These are phyloP conservation scores for Aspergillus carbonarius DNA, from an alignment of 2,329 filamentous ascomycete species.

Conservation along the genomic window DNA sequence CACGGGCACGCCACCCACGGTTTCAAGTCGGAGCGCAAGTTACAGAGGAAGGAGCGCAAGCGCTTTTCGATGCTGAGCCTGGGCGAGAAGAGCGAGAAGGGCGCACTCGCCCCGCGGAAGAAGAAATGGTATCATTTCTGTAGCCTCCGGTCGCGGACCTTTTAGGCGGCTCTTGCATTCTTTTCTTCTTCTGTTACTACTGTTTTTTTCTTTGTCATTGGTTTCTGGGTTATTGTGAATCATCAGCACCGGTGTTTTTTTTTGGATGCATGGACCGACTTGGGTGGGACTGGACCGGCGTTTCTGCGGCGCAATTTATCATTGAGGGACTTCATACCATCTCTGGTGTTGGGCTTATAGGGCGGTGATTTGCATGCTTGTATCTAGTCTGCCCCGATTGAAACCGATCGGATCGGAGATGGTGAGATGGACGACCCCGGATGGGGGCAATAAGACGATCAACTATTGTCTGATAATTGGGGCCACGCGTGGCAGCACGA, in stretches of 20 bases:
- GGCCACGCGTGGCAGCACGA: too few species aligned
- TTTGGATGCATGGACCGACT: neutral
- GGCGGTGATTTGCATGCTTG: neutral
- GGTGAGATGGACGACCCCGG: neutral
- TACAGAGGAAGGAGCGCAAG: conserved; percentile 20
- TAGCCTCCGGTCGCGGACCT: conserved; percentile 22
- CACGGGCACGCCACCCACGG: conserved; percentile 33
- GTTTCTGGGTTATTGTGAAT: neutral
- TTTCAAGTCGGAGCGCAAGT: conserved; percentile 34
- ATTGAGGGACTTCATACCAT: neutral
- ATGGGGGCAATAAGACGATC: neutral
- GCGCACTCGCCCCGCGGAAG: conserved; percentile 22
- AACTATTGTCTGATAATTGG: conserved; percentile 3
- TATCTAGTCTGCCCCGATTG: neutral
- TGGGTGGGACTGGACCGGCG: neutral
- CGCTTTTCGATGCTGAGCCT: conserved; percentile 4
- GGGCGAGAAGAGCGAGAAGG: conserved; percentile 24
- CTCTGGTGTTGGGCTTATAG: neutral
- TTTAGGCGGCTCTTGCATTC: conserved; percentile 5
- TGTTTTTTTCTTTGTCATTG: conserved; percentile 5
- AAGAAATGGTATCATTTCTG: conserved; percentile 34
- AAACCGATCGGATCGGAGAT: neutral
- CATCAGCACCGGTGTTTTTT: conserved; percentile 1
- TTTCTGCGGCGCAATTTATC: neutral
- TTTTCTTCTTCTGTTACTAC: neutral